These are phyloP conservation scores for Rubus idaeus DNA, from an alignment of 306 rosid species.

Conservation along the genomic window DNA sequence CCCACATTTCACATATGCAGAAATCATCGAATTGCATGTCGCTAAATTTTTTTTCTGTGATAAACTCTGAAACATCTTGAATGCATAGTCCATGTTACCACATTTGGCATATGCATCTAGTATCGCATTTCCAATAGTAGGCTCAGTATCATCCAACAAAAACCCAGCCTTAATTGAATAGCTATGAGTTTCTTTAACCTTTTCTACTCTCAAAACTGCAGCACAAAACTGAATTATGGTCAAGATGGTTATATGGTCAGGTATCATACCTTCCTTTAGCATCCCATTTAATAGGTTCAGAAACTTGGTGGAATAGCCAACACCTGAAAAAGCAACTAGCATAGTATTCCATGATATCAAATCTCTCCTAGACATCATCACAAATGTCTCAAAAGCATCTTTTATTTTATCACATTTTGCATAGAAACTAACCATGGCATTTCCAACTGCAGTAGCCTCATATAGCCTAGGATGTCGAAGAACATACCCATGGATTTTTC, in stretches of 20 bases:
- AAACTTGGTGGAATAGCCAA: conserved; percentile 43
- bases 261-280: conserved; percentile 53
- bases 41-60: conserved; percentile 54
- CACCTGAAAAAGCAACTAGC: conserved; percentile 59
- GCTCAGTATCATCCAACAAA: conserved; percentile 40
- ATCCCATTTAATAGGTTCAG: conserved; percentile 50
- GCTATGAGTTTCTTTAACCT: conserved; percentile 76
- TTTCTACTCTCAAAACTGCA: conserved; percentile 40
- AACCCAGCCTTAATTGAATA: conserved; percentile 62
- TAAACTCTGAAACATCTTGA: conserved; percentile 52
- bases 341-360: conserved; percentile 95
- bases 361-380: conserved; percentile 57
- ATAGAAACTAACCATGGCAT: conserved; percentile 76
- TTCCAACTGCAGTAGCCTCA: conserved; percentile 57
- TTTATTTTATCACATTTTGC: conserved; percentile 52
- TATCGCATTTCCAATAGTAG: conserved; percentile 66
- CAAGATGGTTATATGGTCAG: conserved; percentile 62
- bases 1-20: conserved; percentile 63
- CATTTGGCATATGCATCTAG: conserved; percentile 93
- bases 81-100: conserved; percentile 61
- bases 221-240: conserved; percentile 55
- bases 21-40: conserved; percentile 71
- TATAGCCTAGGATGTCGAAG: conserved; percentile 47
- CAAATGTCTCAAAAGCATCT: conserved; percentile 54
- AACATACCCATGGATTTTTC: conserved; percentile 67